Percentiles rank a stretch among this genome's conserved stretches.
phyloP scores from a whole-genome alignment of 1,284 basidiomycete genomes.

The Caloboletus firmus region DNA sequence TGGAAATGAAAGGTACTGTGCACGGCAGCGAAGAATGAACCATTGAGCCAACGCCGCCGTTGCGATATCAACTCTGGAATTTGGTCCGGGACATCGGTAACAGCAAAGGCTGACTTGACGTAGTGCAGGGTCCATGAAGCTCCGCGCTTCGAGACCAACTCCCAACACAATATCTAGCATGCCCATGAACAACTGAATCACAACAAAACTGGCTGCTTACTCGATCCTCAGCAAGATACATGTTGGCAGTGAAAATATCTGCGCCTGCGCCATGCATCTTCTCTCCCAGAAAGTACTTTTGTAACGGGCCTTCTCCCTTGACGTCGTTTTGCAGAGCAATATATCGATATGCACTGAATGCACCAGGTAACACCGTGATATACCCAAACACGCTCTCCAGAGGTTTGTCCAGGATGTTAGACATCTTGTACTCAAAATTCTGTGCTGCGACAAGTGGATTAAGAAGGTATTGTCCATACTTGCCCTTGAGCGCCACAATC shows the following conservation, averaged over 20 bases:
- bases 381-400: conserved; percentile 87
- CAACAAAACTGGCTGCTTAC: conserved; percentile 40
- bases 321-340: conserved; percentile 88
- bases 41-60: conserved; percentile 94
- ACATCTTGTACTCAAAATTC: conserved; percentile 99
- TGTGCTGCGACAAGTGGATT: conserved; percentile 95
- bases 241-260: conserved; percentile 91
- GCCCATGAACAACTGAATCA: conserved; percentile 5
- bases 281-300: conserved; percentile 95
- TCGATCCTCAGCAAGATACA: conserved; percentile 92
- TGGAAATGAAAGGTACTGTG: conserved; percentile 90
- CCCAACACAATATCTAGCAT: conserved; percentile 84
- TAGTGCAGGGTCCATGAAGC: conserved; percentile 91
- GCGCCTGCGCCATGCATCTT: conserved; percentile 88
- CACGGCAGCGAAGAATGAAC: conserved; percentile 94
- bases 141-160: conserved; percentile 85
- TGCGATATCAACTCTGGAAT: conserved; percentile 90
- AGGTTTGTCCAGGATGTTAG: conserved; percentile 92
- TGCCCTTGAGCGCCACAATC: conserved; percentile 91
- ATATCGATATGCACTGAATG: conserved; percentile 91
- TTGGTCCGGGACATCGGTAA: conserved; percentile 91
- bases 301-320: conserved; percentile 81
- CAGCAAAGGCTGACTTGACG: conserved; percentile 88
- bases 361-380: conserved; percentile 90
- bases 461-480: conserved; percentile 75